Conservation (phyloP, 2,329 filamentous ascomycete species). For the Xylaria sp. region DNA sequence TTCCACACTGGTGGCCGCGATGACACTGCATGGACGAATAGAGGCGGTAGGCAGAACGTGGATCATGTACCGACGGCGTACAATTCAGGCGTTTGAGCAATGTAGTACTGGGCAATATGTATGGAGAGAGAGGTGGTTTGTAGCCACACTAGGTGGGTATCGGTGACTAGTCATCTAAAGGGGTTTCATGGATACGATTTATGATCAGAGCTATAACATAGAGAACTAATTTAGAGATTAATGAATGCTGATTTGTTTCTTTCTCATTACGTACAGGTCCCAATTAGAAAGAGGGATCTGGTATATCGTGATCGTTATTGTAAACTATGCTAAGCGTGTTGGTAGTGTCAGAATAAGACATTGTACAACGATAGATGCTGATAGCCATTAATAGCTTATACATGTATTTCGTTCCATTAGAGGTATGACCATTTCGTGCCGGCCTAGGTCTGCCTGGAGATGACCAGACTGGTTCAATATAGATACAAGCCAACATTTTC, state of each 20-base stretch:
- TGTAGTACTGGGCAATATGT: background rate
- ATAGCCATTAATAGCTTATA: background rate
- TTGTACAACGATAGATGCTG: background rate
- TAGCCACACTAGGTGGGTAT: background rate
- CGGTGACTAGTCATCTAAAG: background rate
- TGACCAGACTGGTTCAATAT: background rate
- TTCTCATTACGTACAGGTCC: background rate
- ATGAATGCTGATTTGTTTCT: background rate
- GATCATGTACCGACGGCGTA: slow-evolving; percentile 32
- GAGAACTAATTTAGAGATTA: slow-evolving; percentile 17
- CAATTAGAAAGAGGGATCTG: background rate
- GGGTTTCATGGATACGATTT: background rate
- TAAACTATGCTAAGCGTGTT: too few species aligned
- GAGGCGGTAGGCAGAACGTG: slow-evolving; percentile 3
- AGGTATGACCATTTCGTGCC: background rate
- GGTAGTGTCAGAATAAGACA: background rate
- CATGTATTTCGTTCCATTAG: background rate
- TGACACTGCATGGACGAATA: slow-evolving; percentile 21
- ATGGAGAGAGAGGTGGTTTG: background rate
- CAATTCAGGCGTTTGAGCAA: background rate
- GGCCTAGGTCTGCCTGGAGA: too few species aligned
- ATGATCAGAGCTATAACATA: slow-evolving; percentile 10
- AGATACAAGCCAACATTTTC: background rate
- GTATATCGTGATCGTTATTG: background rate
- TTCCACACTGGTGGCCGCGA: background rate